These are phyloP conservation scores for Solanum stenotomum DNA, from an alignment of 257 asterid species.

Conservation along the genomic window DNA sequence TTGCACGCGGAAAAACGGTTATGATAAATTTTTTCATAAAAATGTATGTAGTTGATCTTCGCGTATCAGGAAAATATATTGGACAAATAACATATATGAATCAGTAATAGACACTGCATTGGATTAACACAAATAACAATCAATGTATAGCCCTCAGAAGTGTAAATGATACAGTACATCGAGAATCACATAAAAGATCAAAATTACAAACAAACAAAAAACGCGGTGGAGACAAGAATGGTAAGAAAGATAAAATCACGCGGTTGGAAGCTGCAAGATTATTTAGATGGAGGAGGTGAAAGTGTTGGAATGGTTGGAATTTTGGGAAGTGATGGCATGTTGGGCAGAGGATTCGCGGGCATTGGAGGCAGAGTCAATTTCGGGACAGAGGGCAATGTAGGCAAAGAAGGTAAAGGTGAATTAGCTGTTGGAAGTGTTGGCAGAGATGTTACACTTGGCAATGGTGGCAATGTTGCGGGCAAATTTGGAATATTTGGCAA, in stretches of 20 bases:
- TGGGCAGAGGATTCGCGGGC: background rate
- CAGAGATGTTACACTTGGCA: background rate
- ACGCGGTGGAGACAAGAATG: background rate
- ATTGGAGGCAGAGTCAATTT: background rate
- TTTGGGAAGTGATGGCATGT: background rate
- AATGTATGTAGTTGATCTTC: background rate
- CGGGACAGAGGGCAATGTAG: background rate
- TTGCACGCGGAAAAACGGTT: too few relatives aligned
- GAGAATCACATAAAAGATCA: background rate
- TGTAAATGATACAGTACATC: background rate
- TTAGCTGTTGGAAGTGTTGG: background rate
- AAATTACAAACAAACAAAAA: background rate
- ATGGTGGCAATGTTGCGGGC: background rate
- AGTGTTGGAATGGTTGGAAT: background rate
- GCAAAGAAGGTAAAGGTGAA: background rate
- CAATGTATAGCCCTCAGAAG: background rate
- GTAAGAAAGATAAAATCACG: background rate
- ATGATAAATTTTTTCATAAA: too few relatives aligned
- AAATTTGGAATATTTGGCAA: background rate
- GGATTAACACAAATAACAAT: background rate
- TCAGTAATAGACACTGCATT: background rate
- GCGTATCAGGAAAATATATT: background rate
- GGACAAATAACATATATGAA: background rate
- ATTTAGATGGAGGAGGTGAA: constrained; percentile 3
- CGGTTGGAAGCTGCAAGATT: background rate